Conservation (phyloP, 805 yeast genomes). For the Candida pseudofarinosa region DNA sequence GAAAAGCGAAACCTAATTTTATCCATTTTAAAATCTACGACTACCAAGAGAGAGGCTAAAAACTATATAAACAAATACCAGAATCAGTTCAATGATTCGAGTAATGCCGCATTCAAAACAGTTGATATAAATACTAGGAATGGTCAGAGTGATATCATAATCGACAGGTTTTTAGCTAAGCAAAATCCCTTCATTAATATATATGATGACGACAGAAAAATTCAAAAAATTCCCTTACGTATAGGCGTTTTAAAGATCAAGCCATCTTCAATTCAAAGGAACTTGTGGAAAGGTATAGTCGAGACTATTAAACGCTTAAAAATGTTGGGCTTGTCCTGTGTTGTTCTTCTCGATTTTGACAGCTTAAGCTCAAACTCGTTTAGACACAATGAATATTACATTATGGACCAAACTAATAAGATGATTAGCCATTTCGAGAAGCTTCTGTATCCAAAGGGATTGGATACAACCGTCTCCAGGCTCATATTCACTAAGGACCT, state of each 20-base stretch:
- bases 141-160: constrained; percentile 28
- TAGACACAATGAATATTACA: constrained; percentile 26
- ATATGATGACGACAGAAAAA: constrained; percentile 29
- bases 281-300: constrained; percentile 45
- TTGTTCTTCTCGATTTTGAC: constrained; percentile 56
- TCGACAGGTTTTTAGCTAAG: constrained; percentile 28
- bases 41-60: constrained; percentile 89
- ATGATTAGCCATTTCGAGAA: constrained; percentile 21
- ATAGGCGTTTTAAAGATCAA: constrained; percentile 56
- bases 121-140: constrained; percentile 15
- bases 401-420: constrained; percentile 29
- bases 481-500: constrained; percentile 18
- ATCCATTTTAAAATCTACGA: constrained; percentile 82
- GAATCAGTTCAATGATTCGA: constrained; percentile 30
- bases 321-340: constrained; percentile 69
- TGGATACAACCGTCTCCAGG: constrained; percentile 23
- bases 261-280: constrained; percentile 26
- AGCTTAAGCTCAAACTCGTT: constrained; percentile 21
- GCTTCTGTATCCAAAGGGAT: constrained; percentile 17
- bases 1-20: constrained; percentile 69
- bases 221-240: constrained; percentile 42
- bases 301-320: constrained; percentile 52
- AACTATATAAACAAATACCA: constrained; percentile 74
- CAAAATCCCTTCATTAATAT: constrained; percentile 32
- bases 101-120: constrained; percentile 17